Evolutionary conservation across 2,329 filamentous ascomycete species (phyloP).

Genomic region (Fusarium penzigii): DNA sequence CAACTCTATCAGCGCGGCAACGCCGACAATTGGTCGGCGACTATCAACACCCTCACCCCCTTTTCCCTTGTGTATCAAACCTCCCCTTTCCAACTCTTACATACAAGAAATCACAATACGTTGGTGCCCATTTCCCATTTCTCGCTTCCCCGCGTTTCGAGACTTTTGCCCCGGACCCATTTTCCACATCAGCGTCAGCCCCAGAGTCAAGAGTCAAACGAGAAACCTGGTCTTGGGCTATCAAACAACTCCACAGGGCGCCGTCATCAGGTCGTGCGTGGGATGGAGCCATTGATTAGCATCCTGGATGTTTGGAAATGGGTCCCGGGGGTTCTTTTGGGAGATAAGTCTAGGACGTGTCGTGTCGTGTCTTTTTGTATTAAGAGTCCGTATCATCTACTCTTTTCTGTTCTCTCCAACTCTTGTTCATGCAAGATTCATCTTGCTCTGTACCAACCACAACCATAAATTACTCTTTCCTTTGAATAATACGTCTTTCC

Average conservation of each 20-base stretch:
- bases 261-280: background rate
- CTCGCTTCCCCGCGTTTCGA: background rate
- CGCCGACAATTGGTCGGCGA: slow-evolving; percentile 1
- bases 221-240: background rate
- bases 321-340: background rate
- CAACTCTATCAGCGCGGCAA: slow-evolving; percentile 13
- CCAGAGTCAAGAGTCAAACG: no score
- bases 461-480: background rate
- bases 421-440: background rate
- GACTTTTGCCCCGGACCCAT: background rate
- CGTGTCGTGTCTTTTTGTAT: background rate
- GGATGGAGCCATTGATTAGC: background rate
- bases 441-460: background rate
- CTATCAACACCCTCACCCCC: background rate
- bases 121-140: background rate
- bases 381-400: background rate
- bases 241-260: background rate
- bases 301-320: background rate
- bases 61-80: background rate
- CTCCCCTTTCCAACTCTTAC: no score
- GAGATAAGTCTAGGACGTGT: background rate
- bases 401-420: background rate
- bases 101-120: no score
- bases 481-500: background rate
- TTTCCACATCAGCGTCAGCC: no score